Evolutionary conservation across 352 stramenopile species (phyloP).

Genomic region (Lagenidium sp.): DNA sequence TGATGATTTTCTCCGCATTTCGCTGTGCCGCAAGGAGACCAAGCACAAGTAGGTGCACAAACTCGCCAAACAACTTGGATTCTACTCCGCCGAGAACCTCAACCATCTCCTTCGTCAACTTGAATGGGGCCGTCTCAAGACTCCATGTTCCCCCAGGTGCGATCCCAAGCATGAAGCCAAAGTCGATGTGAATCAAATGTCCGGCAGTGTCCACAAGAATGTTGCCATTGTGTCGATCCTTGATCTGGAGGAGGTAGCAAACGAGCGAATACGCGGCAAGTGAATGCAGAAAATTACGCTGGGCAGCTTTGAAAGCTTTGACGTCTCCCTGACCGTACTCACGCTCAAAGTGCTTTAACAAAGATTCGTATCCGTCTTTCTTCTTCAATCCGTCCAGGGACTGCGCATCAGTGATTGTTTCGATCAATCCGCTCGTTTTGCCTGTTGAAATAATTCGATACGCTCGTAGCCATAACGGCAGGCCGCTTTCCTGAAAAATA

Average conservation of each 20-base stretch:
- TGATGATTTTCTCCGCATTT: slow-evolving; percentile 53
- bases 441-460: slow-evolving; percentile 97
- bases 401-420: slow-evolving; percentile 95
- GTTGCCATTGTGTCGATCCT: slow-evolving; percentile 98
- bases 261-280: slow-evolving; percentile 91
- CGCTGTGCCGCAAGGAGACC: slow-evolving; percentile 46
- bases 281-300: slow-evolving; percentile 82
- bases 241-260: slow-evolving; percentile 96
- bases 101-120: slow-evolving; percentile 96
- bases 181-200: slow-evolving; percentile 97
- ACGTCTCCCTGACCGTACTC: slow-evolving; percentile 77
- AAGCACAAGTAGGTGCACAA: slow-evolving; percentile 47
- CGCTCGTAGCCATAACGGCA: slow-evolving; percentile 92
- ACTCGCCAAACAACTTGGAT: slow-evolving; percentile 56
- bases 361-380: slow-evolving; percentile 90
- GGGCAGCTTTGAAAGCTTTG: slow-evolving; percentile 61
- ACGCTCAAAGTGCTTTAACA: slow-evolving; percentile 92
- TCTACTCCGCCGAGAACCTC: slow-evolving; percentile 77
- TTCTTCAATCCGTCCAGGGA: slow-evolving; percentile 98
- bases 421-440: slow-evolving; percentile 91
- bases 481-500: slow-evolving; percentile 90
- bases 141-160: slow-evolving; percentile 90
- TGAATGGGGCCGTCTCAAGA: slow-evolving; percentile 97
- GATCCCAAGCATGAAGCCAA: slow-evolving; percentile 93
- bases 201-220: slow-evolving; percentile 94